These are phyloP conservation scores for Filobasidium floriforme DNA, from an alignment of 768 basidiomycete species.

Conservation along the genomic window DNA sequence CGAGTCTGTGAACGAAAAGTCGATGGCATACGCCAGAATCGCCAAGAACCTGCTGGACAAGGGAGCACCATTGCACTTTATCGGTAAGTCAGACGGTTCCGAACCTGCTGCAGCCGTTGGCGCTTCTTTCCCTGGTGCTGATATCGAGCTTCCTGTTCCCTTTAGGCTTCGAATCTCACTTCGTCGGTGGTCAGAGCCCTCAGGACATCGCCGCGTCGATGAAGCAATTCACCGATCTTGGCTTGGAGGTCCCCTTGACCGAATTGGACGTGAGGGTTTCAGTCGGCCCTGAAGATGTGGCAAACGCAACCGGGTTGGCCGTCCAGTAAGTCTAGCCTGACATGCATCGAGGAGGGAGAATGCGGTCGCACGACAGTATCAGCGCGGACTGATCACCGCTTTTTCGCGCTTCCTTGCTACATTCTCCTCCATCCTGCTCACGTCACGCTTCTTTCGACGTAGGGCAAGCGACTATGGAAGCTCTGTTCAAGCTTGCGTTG, in stretches of 20 bases:
- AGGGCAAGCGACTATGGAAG: conserved; percentile 23
- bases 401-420: no score
- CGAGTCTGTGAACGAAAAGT: conserved; percentile 38
- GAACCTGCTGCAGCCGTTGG: no score
- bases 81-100: conserved; percentile 33
- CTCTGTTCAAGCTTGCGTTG: conserved; percentile 26
- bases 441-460: no score
- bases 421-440: no score
- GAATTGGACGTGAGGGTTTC: conserved; percentile 37
- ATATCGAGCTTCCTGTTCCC: no score
- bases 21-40: conserved; percentile 24
- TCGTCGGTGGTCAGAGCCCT: conserved; percentile 19
- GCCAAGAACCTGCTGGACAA: conserved; percentile 27
- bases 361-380: no score
- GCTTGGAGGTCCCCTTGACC: conserved; percentile 37
- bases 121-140: no score
- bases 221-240: conserved; percentile 36
- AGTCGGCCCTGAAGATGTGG: conserved; percentile 26
- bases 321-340: neutral
- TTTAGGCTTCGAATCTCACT: conserved; percentile 18
- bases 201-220: conserved; percentile 28
- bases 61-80: conserved; percentile 32
- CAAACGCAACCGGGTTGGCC: neutral
- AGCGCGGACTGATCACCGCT: no score
- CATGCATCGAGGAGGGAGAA: no score